These are phyloP conservation scores for Hawksworthiomyces lignivorus DNA, from an alignment of 2,329 filamentous ascomycete genomes.

Conservation along the genomic window DNA sequence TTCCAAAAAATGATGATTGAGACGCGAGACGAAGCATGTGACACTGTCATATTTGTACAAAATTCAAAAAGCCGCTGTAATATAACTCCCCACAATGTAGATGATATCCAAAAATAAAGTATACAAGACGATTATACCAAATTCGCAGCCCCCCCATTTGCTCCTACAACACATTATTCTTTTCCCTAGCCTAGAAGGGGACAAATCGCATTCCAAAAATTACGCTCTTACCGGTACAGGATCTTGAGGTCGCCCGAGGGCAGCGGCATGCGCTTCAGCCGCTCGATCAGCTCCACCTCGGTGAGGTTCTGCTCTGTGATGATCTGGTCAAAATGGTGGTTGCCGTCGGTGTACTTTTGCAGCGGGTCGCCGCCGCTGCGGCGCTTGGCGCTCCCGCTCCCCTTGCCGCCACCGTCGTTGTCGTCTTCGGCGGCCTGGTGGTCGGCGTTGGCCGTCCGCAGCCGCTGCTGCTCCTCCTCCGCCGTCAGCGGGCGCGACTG, in stretches of 20 bases:
- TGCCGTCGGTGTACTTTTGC: slow-evolving; percentile 64
- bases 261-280: slow-evolving; percentile 50
- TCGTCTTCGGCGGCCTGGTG: not conserved
- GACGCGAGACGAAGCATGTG: no score
- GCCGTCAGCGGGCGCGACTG: slow-evolving; percentile 31
- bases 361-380: slow-evolving; percentile 41
- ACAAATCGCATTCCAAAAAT: no score
- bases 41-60: not conserved
- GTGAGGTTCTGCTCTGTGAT: slow-evolving; percentile 66
- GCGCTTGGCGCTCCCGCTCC: no score
- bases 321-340: slow-evolving; percentile 74
- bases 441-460: not conserved
- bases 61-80: not conserved
- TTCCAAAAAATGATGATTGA: no score
- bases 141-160: not conserved
- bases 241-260: slow-evolving; percentile 46
- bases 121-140: no score
- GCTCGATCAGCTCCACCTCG: slow-evolving; percentile 62
- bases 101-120: no score
- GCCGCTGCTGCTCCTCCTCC: no score
- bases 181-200: no score
- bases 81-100: no score
- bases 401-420: no score
- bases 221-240: slow-evolving; percentile 36
- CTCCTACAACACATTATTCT: no score